These are phyloP conservation scores for Fusarium pseudoanthophilum DNA, from an alignment of 2,329 filamentous ascomycete genomes.

Conservation along the genomic window DNA sequence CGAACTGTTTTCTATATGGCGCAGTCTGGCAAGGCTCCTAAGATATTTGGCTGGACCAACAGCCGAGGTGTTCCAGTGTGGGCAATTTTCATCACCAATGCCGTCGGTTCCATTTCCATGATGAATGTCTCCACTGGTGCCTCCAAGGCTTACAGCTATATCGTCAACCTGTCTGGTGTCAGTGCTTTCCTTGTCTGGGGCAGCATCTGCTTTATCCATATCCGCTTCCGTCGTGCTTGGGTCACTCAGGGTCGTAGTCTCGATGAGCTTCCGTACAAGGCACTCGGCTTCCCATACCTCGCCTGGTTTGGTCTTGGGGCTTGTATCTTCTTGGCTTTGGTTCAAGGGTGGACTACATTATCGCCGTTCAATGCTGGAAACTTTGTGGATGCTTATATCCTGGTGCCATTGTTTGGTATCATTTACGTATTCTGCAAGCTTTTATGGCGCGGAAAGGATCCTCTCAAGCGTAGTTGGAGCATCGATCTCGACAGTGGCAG, in stretches of 20 bases:
- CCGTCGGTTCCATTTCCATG: conserved; percentile 77
- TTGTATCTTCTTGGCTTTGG: conserved; percentile 68
- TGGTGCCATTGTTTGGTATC: conserved; percentile 68
- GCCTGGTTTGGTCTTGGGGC: conserved; percentile 68
- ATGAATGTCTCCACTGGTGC: conserved; percentile 78
- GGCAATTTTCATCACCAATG: conserved; percentile 75
- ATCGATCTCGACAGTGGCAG: conserved; percentile 68
- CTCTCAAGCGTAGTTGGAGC: conserved; percentile 60
- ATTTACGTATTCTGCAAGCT: conserved; percentile 68
- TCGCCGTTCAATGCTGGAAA: conserved; percentile 66
- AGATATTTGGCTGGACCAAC: conserved; percentile 75
- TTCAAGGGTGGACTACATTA: conserved; percentile 71
- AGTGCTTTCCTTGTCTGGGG: conserved; percentile 80
- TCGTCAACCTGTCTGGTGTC: conserved; percentile 76
- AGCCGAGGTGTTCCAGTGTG: conserved; percentile 69
- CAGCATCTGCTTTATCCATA: conserved; percentile 75
- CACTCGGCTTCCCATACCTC: conserved; percentile 65
- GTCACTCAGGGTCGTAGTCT: conserved; percentile 64
- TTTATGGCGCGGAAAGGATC: conserved; percentile 60
- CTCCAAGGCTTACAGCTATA: conserved; percentile 72
- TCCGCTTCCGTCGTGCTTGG: conserved; percentile 76
- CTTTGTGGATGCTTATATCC: conserved; percentile 73
- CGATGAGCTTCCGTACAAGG: conserved; percentile 65
- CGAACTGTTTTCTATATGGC: conserved; percentile 82
- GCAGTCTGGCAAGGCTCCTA: conserved; percentile 76